Evolutionary conservation across 371 early-diverging fungal species (phyloP).

Genomic region (Actinomortierella ambigua): DNA sequence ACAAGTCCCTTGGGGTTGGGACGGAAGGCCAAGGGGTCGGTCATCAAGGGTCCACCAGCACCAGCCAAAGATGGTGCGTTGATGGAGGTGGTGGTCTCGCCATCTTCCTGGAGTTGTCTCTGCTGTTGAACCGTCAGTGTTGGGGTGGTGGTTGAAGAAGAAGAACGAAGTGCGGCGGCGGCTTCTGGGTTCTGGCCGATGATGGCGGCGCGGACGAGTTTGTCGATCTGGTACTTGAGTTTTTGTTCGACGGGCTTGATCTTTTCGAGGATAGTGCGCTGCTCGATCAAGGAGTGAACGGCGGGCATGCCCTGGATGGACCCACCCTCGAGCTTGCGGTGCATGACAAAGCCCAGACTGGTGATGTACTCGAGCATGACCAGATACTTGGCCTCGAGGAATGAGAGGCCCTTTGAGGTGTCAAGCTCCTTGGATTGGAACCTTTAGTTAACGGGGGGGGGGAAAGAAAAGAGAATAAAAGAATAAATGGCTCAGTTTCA

Average conservation of each 20-base stretch:
- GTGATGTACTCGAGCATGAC: slow-evolving; percentile 87
- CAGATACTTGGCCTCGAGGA: slow-evolving; percentile 88
- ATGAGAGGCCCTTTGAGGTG: slow-evolving; percentile 82
- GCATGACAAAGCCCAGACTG: slow-evolving; percentile 72
- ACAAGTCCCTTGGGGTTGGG: slow-evolving; percentile 84
- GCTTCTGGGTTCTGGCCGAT: slow-evolving; percentile 45
- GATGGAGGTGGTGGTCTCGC: slow-evolving; percentile 3
- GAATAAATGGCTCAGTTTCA: not conserved
- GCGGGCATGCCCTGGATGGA: slow-evolving; percentile 68
- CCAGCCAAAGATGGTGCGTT: not conserved
- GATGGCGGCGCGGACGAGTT: slow-evolving; percentile 82
- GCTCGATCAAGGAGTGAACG: slow-evolving; percentile 74
- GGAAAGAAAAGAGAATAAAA: not conserved
- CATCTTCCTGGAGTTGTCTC: not conserved
- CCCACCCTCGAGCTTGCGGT: slow-evolving; percentile 80
- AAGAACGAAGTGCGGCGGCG: no score
- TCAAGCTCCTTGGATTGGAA: slow-evolving; percentile 60
- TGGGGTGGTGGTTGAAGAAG: no score
- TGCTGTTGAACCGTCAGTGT: not conserved
- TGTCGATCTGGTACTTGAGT: slow-evolving; percentile 96
- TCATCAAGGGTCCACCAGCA: slow-evolving; percentile 3
- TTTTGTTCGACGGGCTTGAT: slow-evolving; percentile 93
- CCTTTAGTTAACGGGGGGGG: slow-evolving; percentile 24
- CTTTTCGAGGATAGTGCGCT: slow-evolving; percentile 86
- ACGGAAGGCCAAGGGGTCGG: slow-evolving; percentile 84